Conservation (phyloP, 176 grass and related monocot genomes). For the Aegilops bicornis region DNA sequence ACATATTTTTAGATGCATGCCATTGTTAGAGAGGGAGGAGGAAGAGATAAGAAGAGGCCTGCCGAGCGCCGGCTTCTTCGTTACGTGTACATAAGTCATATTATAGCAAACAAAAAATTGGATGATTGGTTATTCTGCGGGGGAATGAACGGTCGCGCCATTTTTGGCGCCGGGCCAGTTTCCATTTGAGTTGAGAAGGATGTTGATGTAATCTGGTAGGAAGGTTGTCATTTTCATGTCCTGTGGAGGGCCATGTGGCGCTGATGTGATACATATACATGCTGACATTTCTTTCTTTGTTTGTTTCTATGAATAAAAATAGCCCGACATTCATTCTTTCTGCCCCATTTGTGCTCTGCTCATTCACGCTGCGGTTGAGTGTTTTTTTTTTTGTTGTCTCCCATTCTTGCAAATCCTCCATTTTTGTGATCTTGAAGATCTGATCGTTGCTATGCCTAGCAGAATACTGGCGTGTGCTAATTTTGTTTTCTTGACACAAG, state of each 20-base stretch:
- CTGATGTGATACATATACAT: conserved; percentile 54
- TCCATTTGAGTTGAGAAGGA: conserved; percentile 44
- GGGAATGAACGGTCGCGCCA: neutral
- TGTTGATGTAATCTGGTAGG: conserved; percentile 17
- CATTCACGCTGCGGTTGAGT: neutral
- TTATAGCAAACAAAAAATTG: conserved; percentile 46
- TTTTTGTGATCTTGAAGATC: neutral
- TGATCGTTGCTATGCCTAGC: neutral
- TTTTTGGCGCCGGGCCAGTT: conserved; percentile 24
- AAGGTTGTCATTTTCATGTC: conserved; percentile 49
- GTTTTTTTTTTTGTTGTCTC: neutral
- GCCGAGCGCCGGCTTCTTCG: conserved; percentile 13
- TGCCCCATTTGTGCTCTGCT: neutral
- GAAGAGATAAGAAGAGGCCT: conserved; percentile 9
- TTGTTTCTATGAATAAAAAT: conserved; percentile 70
- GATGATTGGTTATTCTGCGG: conserved; percentile 26
- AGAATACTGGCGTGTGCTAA: neutral
- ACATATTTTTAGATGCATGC: conserved; percentile 29
- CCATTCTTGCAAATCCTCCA: neutral
- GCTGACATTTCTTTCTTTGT: conserved; percentile 56
- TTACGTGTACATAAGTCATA: conserved; percentile 65
- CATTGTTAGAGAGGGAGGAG: conserved; percentile 8
- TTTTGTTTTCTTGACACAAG: neutral
- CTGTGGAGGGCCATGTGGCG: conserved; percentile 48
- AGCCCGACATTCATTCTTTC: conserved; percentile 50